Percentiles rank a stretch among this genome's conserved stretches.
phyloP scores from a whole-genome alignment of 768 basidiomycete species.

The Boletus rufocinnamomeus region DNA sequence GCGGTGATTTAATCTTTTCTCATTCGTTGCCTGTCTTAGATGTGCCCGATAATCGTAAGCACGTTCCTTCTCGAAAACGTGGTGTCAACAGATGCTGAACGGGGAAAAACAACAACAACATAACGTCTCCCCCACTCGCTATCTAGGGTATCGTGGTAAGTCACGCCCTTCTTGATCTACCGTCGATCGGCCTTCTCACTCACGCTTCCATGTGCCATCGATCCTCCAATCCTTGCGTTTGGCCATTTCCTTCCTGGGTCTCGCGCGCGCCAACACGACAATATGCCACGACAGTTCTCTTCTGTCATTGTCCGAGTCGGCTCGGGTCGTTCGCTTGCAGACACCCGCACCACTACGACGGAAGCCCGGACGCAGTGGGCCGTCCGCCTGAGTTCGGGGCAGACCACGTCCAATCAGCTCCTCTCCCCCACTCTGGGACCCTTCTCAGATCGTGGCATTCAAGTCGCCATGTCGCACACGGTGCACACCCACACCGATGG shows the following conservation, averaged over 20 bases:
- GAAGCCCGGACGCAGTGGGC: not conserved
- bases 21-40: not conserved
- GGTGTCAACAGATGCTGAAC: not conserved
- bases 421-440: not conserved
- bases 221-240: not conserved
- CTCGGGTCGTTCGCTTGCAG: slow-evolving; percentile 24
- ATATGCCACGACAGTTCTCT: not conserved
- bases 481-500: not conserved
- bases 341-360: not conserved
- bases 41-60: not conserved
- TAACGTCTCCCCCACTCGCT: not conserved
- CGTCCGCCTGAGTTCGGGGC: not conserved
- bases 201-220: not conserved
- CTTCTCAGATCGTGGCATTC: not conserved
- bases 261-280: not conserved
- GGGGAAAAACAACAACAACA: no score
- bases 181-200: not conserved
- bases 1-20: not conserved
- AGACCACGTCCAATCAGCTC: not conserved
- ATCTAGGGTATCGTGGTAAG: not conserved
- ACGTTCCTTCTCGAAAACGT: not conserved
- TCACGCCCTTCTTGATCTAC: not conserved
- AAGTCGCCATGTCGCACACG: not conserved
- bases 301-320: slow-evolving; percentile 30
- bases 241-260: slow-evolving; percentile 22